phyloP scores from a whole-genome alignment of 2,329 filamentous ascomycete genomes.

The Botrytis sinoallii region DNA sequence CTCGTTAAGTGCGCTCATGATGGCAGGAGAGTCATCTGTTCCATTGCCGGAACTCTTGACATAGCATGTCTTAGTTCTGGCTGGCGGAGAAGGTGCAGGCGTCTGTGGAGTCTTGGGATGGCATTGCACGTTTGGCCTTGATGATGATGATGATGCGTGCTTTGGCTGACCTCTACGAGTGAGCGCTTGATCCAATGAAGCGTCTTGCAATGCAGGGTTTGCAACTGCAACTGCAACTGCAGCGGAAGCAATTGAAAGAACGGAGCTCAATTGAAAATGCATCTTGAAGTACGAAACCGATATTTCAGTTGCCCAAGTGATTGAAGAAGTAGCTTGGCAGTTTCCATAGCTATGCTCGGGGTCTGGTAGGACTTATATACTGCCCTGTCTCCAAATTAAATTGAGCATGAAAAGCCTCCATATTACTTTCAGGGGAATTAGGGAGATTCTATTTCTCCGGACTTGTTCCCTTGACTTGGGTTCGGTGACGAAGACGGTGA shows the following conservation, averaged over 20 bases:
- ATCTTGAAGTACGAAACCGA: constrained; percentile 25
- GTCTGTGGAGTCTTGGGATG: constrained; percentile 29
- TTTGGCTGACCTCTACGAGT: constrained; percentile 21
- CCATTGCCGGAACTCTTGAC: constrained; percentile 32
- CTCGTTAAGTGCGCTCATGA: constrained; percentile 52
- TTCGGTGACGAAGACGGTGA: constrained; percentile 3
- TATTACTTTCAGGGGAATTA: neutral
- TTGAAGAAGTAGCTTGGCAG: neutral
- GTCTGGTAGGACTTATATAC: constrained; percentile 10
- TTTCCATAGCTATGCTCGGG: neutral
- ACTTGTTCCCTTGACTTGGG: neutral
- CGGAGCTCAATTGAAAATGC: constrained; percentile 29
- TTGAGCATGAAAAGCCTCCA: constrained; percentile 1
- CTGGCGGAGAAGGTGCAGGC: constrained; percentile 23
- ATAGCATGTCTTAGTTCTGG: constrained; percentile 32
- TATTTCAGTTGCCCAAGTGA: neutral
- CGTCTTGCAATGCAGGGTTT: constrained; percentile 25
- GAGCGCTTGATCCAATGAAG: constrained; percentile 20
- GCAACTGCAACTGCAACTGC: constrained; percentile 25
- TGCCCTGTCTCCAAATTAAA: neutral
- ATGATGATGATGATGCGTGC: constrained; percentile 31
- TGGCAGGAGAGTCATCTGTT: constrained; percentile 42
- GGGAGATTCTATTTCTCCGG: constrained; percentile 13
- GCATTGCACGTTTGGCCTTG: constrained; percentile 29
- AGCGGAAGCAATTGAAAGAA: constrained; percentile 29